phyloP scores from a whole-genome alignment of 1,139 yeast genomes.

The Lodderomyces margitis region DNA sequence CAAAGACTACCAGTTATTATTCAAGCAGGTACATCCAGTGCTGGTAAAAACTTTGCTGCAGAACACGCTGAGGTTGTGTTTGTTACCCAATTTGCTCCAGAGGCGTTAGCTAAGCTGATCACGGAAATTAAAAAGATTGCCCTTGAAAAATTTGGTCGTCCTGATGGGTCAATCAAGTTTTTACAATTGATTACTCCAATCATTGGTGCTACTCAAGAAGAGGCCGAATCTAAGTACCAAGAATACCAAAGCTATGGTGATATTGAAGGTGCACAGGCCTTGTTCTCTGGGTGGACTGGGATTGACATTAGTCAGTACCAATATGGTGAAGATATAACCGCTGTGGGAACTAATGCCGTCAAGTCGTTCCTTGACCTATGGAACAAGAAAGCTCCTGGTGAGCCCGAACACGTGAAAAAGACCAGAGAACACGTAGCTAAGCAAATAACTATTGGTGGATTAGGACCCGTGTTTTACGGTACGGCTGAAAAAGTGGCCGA shows the following conservation, averaged over 20 bases:
- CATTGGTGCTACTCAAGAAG: slow-evolving; percentile 36
- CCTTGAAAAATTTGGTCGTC: slow-evolving; percentile 29
- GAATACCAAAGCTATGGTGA: slow-evolving; percentile 34
- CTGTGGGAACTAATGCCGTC: slow-evolving; percentile 30
- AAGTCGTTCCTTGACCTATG: slow-evolving; percentile 29
- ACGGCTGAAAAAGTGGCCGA: slow-evolving; percentile 26
- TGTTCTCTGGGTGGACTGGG: slow-evolving; percentile 39
- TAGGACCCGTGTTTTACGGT: slow-evolving; percentile 28
- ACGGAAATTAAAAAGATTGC: slow-evolving; percentile 29
- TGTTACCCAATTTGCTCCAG: slow-evolving; percentile 31
- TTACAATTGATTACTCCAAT: slow-evolving; percentile 32
- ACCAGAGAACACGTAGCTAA: slow-evolving; percentile 27
- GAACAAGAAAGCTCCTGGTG: slow-evolving; percentile 31
- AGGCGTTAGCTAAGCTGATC: slow-evolving; percentile 27
- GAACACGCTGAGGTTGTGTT: slow-evolving; percentile 46
- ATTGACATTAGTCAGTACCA: slow-evolving; percentile 31
- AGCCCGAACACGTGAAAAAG: slow-evolving; percentile 23
- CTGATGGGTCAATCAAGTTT: slow-evolving; percentile 35
- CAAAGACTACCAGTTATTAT: slow-evolving; percentile 45
- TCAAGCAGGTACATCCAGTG: slow-evolving; percentile 48
- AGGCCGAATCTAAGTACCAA: slow-evolving; percentile 29
- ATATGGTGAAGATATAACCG: slow-evolving; percentile 27
- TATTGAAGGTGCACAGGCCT: slow-evolving; percentile 38
- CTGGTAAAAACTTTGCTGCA: slow-evolving; percentile 45
- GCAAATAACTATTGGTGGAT: slow-evolving; percentile 30